Base-by-base conservation (phyloP, 73 alveolate genomes). In the Blepharisma stoltei region DNA sequence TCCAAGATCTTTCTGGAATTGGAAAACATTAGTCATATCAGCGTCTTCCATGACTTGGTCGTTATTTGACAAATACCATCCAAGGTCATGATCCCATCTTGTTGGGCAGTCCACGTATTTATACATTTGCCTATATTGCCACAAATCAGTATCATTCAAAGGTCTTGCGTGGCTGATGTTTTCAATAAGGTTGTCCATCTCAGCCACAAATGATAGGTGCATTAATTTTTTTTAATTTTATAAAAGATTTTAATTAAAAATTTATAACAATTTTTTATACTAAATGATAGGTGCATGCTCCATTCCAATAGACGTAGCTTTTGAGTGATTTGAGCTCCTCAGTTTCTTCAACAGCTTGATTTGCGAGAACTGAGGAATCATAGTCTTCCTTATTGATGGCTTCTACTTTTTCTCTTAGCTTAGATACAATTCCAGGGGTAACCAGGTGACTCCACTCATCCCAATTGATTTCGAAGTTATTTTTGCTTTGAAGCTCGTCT, bases 391-490 rank as follows among this genome's bases (percentile, higher is more conserved):
- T 50, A 50, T 50, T 50, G 27, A 18, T 18, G 4, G 65, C n/a
- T 14, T 14, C 21, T 50, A 14, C 65, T 14, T 11, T 18, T 50
- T 50, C 21, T 50, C 65, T 50, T 1, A 50, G n/a, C 65, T 50
- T 50, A 18, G 21, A 50, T 50, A 18, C 32, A 8, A 18, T 27
- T n/a, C 32, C 54, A n/a, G 32, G 76, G 41, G 49, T n/a, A 14
- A 60, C 48, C 6, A 18, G n/a, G 21, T 60, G 32, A 4, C 48
- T 60, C 79, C 79, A 69, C 20, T 69, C 41, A 23, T 69, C 41
- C 79, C 79, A 69, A 1, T 69, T 69, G 60, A 69, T 9, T 69
- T 69, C 25, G 71, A 44, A 43, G 79, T 69, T 69, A 25, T 69
- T 69, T n/a, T 38, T 69, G 43, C 54, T 9, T 44, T 69, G 23